These are phyloP conservation scores for Ophiostoma populinum DNA, from an alignment of 2,329 filamentous ascomycete genomes.

Conservation along the genomic window DNA sequence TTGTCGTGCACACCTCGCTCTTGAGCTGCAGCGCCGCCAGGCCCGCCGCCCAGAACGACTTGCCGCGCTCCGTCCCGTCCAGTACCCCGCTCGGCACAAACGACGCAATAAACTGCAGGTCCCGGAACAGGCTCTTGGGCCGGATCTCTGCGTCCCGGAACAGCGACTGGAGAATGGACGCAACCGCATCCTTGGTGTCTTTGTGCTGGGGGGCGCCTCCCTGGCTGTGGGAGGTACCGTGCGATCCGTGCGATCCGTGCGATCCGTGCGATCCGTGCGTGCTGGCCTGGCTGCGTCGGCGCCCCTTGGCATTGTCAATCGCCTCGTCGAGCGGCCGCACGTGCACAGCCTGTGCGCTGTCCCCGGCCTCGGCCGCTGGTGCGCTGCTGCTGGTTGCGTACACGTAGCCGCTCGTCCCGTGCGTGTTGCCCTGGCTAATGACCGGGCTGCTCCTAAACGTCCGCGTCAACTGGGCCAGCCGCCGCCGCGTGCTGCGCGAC, in stretches of 20 bases:
- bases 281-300: constrained; percentile 40
- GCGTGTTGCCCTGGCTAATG: constrained; percentile 1
- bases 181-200: constrained; percentile 48
- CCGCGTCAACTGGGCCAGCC: constrained; percentile 20
- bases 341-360: constrained; percentile 1
- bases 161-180: constrained; percentile 47
- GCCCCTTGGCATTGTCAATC: constrained; percentile 53
- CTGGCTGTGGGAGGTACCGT: too few species aligned
- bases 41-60: constrained; percentile 81
- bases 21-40: constrained; percentile 80
- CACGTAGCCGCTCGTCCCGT: background rate
- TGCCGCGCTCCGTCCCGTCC: constrained; percentile 46
- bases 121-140: constrained; percentile 67
- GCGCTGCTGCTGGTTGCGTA: background rate
- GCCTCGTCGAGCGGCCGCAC: constrained; percentile 42
- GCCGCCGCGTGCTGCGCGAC: constrained; percentile 27
- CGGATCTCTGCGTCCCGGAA: constrained; percentile 51
- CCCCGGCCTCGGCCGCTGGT: background rate
- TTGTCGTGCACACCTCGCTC: constrained; percentile 69
- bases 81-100: constrained; percentile 44
- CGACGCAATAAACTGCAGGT: constrained; percentile 57
- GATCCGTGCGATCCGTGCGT: too few species aligned
- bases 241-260: too few species aligned
- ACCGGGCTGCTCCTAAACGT: constrained; percentile 10
- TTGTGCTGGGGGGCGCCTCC: too few species aligned